Evolutionary conservation across 805 yeast genomes (phyloP), one percentile per base, ranked within the genome.

Genomic region (Teunomyces aglyptinius): DNA sequence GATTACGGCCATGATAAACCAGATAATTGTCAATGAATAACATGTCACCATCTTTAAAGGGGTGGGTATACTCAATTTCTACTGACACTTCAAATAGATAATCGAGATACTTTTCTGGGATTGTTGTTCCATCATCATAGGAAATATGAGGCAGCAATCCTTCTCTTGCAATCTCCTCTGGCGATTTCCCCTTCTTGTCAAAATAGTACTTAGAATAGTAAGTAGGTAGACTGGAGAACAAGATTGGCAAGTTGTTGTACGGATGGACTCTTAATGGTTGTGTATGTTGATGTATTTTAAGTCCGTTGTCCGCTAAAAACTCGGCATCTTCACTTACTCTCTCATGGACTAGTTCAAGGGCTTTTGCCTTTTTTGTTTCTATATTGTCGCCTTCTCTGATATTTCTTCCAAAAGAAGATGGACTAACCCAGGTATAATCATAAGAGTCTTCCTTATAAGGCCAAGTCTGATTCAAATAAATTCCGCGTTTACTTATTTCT

Each of bases 1-100:
- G 51, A 33, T 54, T 54, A 45, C 61, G 51, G 15, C 61, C 63
- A 38, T 58, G 63, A 35, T 56, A 57, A 5, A 52, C 55, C 19
- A 50, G 52, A 42, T 48, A 58, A 31, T 58, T 59, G 38, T 58
- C 60, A 12, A 58, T 38, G 41, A 53, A 51, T 18, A 59, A 16
- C 26, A 55, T 41, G 28, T 59, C 64, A 2, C 63, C 61, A 19
- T 51, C 55, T 24, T 45, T 51, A 31, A 51, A 58, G 13, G 38
- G 38, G 41, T 59, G 58, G 3, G 51, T 46, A 43, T 49, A 53
- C 43, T 55, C 60, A 7, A 59, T 48, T n/a, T 51, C 52, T 5
- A 44, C 41, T 1, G 63, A 54, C n/a, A 47, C 46, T 13, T 55
- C 60, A 19, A 51, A 47, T 4, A 59, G 35, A 41, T 41, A 56